phyloP scores from a whole-genome alignment of 164 flowering plant species.

The Macadamia tetraphylla region DNA sequence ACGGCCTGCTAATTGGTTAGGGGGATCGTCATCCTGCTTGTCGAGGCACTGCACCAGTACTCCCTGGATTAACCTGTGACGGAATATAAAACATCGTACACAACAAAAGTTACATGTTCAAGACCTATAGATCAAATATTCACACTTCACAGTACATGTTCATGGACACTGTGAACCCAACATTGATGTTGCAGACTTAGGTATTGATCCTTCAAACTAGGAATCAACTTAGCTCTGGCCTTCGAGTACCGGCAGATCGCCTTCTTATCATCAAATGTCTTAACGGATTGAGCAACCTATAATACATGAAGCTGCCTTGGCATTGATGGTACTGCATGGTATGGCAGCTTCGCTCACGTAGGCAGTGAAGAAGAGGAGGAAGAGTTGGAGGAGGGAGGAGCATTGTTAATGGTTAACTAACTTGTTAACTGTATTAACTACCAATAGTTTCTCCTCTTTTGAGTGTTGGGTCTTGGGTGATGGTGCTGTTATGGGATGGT shows the following conservation, averaged over 20 bases:
- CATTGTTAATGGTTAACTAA: slow-evolving; percentile 15
- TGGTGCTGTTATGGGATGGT: too few species aligned
- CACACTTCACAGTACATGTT: slow-evolving; percentile 33
- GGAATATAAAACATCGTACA: too few species aligned
- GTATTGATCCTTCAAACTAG: slow-evolving; percentile 32
- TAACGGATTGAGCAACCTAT: slow-evolving; percentile 22
- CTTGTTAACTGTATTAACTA: too few species aligned
- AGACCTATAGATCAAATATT: background rate
- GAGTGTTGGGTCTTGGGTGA: too few species aligned
- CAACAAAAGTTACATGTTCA: too few species aligned
- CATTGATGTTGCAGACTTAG: slow-evolving; percentile 39
- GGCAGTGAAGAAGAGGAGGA: slow-evolving; percentile 22
- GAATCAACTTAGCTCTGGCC: slow-evolving; percentile 19
- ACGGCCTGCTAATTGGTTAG: too few species aligned
- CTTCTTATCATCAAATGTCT: slow-evolving; percentile 31
- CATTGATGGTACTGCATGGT: slow-evolving; percentile 21
- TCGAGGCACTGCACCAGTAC: too few species aligned
- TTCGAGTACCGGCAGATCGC: slow-evolving; percentile 39
- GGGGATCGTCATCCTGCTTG: too few species aligned
- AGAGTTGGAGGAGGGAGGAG: slow-evolving; percentile 22
- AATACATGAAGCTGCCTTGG: slow-evolving; percentile 31
- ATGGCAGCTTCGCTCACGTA: slow-evolving; percentile 21
- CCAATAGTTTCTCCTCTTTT: too few species aligned
- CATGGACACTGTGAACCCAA: slow-evolving; percentile 40
- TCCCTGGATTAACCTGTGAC: too few species aligned